Percentiles rank a stretch among this genome's conserved stretches.
phyloP scores from a whole-genome alignment of 257 asterid species.

The Plantago elongata region DNA sequence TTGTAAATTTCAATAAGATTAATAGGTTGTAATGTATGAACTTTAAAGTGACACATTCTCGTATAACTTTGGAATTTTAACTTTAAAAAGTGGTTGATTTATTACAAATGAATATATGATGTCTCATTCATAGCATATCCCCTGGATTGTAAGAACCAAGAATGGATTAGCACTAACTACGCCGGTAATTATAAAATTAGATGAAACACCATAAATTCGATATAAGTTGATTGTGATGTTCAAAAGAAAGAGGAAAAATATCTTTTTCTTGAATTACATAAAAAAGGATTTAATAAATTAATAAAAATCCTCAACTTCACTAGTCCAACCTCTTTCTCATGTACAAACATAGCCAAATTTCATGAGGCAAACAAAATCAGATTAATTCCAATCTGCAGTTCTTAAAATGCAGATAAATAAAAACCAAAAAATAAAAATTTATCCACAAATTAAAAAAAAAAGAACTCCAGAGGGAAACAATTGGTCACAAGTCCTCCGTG shows the following conservation, averaged over 20 bases:
- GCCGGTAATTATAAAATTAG: no score
- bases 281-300: neutral
- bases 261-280: neutral
- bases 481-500: conserved; percentile 32
- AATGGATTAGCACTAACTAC: no score
- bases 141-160: no score
- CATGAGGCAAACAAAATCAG: conserved; percentile 9
- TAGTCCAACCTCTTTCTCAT: conserved; percentile 6
- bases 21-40: no score
- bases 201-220: neutral
- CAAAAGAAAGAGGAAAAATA: neutral
- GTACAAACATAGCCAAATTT: neutral
- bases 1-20: no score
- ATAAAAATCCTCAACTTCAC: conserved; percentile 1
- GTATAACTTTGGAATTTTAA: no score
- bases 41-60: no score
- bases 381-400: conserved; percentile 28
- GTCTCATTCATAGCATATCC: no score
- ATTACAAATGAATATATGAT: no score
- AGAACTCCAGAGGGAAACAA: neutral
- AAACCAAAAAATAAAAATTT: conserved; percentile 19
- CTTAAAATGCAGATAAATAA: conserved; percentile 36
- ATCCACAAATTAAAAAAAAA: conserved; percentile 31
- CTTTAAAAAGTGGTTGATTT: no score
- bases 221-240: neutral